A percentile compares a stretch with the other conserved stretches of the same genome.
Conservation (phyloP, 345 rosid genomes). For the Streptanthus diversifolius region DNA sequence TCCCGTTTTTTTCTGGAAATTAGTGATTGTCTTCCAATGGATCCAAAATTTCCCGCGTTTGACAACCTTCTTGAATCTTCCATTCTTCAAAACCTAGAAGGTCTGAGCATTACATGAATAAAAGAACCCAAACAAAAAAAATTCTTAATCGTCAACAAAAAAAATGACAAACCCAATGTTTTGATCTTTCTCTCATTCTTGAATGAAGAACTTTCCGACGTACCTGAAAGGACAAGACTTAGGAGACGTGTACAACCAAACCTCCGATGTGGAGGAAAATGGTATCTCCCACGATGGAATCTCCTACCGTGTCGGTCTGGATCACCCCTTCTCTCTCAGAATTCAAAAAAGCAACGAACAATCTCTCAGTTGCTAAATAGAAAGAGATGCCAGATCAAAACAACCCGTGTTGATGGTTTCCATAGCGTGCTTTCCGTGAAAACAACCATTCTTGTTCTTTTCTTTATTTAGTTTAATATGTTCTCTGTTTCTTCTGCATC, state of each 20-base stretch:
- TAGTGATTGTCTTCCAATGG: conserved; percentile 42
- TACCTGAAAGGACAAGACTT: conserved; percentile 9
- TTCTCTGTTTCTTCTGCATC: not conserved
- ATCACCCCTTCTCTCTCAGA: not conserved
- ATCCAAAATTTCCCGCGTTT: conserved; percentile 36
- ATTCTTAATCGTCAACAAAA: not conserved
- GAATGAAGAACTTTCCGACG: not conserved
- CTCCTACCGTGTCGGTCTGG: conserved; percentile 4
- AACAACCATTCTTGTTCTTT: conserved; percentile 18
- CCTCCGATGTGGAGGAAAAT: conserved; percentile 16
- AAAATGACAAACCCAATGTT: not conserved
- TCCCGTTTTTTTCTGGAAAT: conserved; percentile 42
- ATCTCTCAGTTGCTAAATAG: conserved; percentile 4
- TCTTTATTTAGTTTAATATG: conserved; percentile 4
- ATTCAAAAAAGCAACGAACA: not conserved
- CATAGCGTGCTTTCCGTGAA: conserved; percentile 21
- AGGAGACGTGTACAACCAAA: not conserved
- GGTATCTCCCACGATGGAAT: not conserved
- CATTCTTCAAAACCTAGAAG: conserved; percentile 31
- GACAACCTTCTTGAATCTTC: conserved; percentile 45
- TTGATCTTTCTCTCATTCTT: not conserved
- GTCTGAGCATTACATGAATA: not conserved
- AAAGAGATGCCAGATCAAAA: not conserved
- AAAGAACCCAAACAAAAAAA: not conserved
- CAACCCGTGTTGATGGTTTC: not conserved